Evolutionary conservation across 139 green algal species (phyloP).

Genomic region (Astrephomene gubernaculifera): DNA sequence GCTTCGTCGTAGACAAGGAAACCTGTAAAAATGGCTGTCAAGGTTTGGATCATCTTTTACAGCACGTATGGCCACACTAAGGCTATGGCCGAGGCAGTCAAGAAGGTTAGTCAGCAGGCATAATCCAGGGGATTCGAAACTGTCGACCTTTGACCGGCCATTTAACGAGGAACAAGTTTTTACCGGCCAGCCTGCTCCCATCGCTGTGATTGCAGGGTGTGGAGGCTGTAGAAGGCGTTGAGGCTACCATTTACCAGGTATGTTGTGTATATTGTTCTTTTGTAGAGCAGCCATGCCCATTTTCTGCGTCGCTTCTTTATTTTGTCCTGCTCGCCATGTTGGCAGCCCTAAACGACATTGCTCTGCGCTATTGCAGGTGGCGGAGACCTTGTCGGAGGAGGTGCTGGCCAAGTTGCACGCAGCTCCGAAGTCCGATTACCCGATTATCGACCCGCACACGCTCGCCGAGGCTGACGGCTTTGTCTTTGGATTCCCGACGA

Average conservation of each 20-base stretch:
- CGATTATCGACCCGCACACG: slow-evolving; percentile 64
- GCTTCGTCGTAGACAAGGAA: too few relatives aligned
- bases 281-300: not conserved
- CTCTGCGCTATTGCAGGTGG: slow-evolving; percentile 60
- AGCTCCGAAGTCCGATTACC: slow-evolving; percentile 72
- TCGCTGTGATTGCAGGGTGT: slow-evolving; percentile 77
- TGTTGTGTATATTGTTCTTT: not conserved
- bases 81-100: slow-evolving; percentile 35
- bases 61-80: slow-evolving; percentile 38
- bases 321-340: too few relatives aligned
- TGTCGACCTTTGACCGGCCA: too few relatives aligned
- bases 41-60: slow-evolving; percentile 48
- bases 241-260: slow-evolving; percentile 46
- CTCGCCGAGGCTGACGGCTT: slow-evolving; percentile 78
- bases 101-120: slow-evolving; percentile 11
- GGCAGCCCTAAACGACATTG: not conserved
- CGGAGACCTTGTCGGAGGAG: slow-evolving; percentile 72
- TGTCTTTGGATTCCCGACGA: slow-evolving; percentile 86
- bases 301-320: too few relatives aligned
- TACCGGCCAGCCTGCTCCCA: too few relatives aligned
- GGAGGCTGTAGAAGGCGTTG: slow-evolving; percentile 70
- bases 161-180: too few relatives aligned
- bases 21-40: slow-evolving; percentile 6
- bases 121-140: too few relatives aligned
- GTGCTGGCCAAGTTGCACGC: slow-evolving; percentile 79